phyloP scores from a whole-genome alignment of 768 basidiomycete species.

The Tricholoma sp. region DNA sequence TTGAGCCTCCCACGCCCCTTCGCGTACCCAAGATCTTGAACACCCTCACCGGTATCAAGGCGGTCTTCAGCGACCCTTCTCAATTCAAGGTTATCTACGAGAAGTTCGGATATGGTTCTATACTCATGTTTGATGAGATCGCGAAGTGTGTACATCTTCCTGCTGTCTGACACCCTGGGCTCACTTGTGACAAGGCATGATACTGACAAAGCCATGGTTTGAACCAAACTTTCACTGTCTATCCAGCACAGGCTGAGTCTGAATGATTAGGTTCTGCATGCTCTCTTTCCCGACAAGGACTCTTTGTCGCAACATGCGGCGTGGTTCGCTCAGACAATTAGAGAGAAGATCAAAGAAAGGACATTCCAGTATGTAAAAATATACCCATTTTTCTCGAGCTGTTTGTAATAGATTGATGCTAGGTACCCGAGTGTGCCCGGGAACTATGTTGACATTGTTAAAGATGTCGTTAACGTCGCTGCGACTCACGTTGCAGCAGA shows the following conservation, averaged over 20 bases:
- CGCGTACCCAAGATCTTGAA: slow-evolving; percentile 26
- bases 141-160: slow-evolving; percentile 22
- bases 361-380: slow-evolving; percentile 19
- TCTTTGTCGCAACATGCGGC: slow-evolving; percentile 21
- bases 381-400: not conserved
- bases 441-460: slow-evolving; percentile 39
- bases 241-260: slow-evolving; percentile 36
- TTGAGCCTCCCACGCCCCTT: slow-evolving; percentile 28
- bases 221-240: not conserved
- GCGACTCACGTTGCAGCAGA: slow-evolving; percentile 36
- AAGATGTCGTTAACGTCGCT: slow-evolving; percentile 41
- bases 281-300: slow-evolving; percentile 30
- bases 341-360: slow-evolving; percentile 25
- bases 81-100: slow-evolving; percentile 28
- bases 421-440: slow-evolving; percentile 26
- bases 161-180: too few species aligned
- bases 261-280: slow-evolving; percentile 26
- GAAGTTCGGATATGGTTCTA: slow-evolving; percentile 29
- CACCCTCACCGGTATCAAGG: slow-evolving; percentile 28
- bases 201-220: slow-evolving; percentile 21
- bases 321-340: slow-evolving; percentile 25
- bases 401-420: not conserved
- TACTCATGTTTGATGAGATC: slow-evolving; percentile 36
- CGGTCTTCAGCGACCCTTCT: slow-evolving; percentile 27
- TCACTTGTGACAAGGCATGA: slow-evolving; percentile 20